Percentiles rank a stretch among this genome's conserved stretches.
These are phyloP conservation scores for Macrophomina phaseolina DNA, from an alignment of 2,329 filamentous ascomycete genomes.

Conservation along the genomic window DNA sequence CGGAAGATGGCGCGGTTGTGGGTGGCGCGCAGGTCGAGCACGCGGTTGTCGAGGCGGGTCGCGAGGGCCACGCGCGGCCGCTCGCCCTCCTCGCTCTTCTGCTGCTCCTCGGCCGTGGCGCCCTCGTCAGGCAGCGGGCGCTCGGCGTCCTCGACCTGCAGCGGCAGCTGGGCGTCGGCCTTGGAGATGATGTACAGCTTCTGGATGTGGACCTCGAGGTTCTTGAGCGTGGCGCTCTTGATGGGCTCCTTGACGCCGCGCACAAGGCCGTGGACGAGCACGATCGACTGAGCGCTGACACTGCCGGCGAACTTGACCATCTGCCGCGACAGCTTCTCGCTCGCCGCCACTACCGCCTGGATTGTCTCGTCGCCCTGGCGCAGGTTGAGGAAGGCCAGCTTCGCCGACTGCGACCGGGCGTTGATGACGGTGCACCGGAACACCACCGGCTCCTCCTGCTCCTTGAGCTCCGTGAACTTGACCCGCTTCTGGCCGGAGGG, in stretches of 20 bases:
- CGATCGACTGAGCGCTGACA: constrained; percentile 79
- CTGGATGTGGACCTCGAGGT: constrained; percentile 84
- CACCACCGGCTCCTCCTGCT: constrained; percentile 61
- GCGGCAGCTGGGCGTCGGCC: constrained; percentile 64
- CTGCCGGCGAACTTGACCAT: constrained; percentile 92
- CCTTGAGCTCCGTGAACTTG: constrained; percentile 56
- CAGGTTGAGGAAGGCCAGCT: constrained; percentile 89
- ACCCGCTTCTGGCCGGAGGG: constrained; percentile 62
- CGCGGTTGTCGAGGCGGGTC: constrained; percentile 88
- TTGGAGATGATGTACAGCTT: constrained; percentile 81
- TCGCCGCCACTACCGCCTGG: constrained; percentile 77
- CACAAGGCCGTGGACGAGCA: constrained; percentile 79
- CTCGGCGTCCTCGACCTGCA: constrained; percentile 62
- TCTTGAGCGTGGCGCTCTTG: constrained; percentile 81
- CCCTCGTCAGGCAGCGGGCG: constrained; percentile 54
- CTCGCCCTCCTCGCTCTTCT: constrained; percentile 53
- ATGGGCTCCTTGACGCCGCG: constrained; percentile 85
- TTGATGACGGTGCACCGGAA: constrained; percentile 87
- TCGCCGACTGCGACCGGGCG: constrained; percentile 83
- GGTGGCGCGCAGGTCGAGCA: constrained; percentile 88
- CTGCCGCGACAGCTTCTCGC: constrained; percentile 70
- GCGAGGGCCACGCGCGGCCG: constrained; percentile 78
- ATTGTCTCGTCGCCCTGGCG: constrained; percentile 77
- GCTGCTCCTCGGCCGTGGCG: constrained; percentile 55
- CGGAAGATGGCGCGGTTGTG: constrained; percentile 88